phyloP scores from a whole-genome alignment of 1,284 basidiomycete genomes.

The Microbotryum scabiosae region DNA sequence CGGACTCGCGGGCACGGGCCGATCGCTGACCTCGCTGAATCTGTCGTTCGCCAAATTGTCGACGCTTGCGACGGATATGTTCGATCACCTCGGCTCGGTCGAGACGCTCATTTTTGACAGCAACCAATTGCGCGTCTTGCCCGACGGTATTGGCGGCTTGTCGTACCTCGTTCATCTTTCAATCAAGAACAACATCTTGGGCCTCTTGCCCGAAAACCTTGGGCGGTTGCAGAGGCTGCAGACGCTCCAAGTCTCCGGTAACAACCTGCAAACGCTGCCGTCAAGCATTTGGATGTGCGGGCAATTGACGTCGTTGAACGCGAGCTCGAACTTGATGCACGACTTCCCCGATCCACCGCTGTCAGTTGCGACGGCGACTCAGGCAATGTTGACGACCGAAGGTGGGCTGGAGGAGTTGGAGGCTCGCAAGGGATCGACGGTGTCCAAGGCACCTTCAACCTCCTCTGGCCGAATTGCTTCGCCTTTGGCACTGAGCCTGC shows the following conservation, averaged over 20 bases:
- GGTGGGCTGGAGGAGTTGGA: constrained; percentile 20
- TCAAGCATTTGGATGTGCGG: constrained; percentile 75
- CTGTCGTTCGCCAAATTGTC: constrained; percentile 87
- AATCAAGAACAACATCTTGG: constrained; percentile 83
- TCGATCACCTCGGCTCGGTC: constrained; percentile 66
- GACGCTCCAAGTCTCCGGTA: constrained; percentile 79
- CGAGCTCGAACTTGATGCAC: constrained; percentile 78
- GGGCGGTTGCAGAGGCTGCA: constrained; percentile 70
- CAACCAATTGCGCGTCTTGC: constrained; percentile 78
- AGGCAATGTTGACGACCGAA: constrained; percentile 1
- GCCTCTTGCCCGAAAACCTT: constrained; percentile 65
- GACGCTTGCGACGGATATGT: constrained; percentile 62
- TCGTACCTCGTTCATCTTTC: constrained; percentile 63
- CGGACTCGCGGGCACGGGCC: constrained; percentile 46
- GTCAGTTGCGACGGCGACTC: constrained; percentile 6
- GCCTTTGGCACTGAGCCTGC: constrained; percentile 63
- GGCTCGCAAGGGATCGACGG: constrained; percentile 36
- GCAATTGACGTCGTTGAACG: constrained; percentile 65
- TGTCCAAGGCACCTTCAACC: constrained; percentile 28
- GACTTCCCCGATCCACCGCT: constrained; percentile 60
- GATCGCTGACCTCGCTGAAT: constrained; percentile 71
- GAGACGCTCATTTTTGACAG: constrained; percentile 65
- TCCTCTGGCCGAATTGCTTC: constrained; percentile 43
- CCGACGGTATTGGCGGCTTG: constrained; percentile 69
- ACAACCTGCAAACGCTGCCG: constrained; percentile 74